phyloP scores from a whole-genome alignment of 176 grass and related monocot species.

The Ananas comosus region DNA sequence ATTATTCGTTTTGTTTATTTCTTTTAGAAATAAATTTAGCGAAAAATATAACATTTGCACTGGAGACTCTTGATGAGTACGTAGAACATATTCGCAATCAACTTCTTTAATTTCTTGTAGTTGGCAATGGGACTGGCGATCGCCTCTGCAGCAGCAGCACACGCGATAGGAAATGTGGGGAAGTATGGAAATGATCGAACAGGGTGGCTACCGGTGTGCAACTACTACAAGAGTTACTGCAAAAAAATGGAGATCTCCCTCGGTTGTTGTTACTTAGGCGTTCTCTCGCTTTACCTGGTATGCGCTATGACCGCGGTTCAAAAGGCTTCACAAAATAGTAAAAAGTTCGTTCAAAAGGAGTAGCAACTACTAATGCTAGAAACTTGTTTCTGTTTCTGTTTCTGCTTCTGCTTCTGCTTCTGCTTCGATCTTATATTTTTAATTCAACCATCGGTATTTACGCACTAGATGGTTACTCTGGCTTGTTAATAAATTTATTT shows the following conservation, averaged over 20 bases:
- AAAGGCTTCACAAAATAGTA: not conserved
- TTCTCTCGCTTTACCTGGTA: not conserved
- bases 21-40: not conserved
- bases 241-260: not conserved
- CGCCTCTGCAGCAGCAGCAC: not conserved
- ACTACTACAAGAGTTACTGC: slow-evolving; percentile 5
- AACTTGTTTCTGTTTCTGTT: no score
- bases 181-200: not conserved
- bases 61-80: no score
- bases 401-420: no score
- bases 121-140: not conserved
- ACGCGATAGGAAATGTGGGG: not conserved
- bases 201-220: slow-evolving; percentile 9
- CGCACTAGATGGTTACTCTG: no score
- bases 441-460: no score
- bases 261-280: not conserved
- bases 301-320: not conserved
- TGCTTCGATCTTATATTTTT: no score
- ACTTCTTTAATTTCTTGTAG: not conserved
- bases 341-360: no score
- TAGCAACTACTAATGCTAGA: no score
- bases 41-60: no score
- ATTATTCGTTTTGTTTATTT: no score
- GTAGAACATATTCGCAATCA: no score
- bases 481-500: no score